Evolutionary conservation across 1,284 basidiomycete genomes (phyloP).

Genomic region (Mycena citricolor): DNA sequence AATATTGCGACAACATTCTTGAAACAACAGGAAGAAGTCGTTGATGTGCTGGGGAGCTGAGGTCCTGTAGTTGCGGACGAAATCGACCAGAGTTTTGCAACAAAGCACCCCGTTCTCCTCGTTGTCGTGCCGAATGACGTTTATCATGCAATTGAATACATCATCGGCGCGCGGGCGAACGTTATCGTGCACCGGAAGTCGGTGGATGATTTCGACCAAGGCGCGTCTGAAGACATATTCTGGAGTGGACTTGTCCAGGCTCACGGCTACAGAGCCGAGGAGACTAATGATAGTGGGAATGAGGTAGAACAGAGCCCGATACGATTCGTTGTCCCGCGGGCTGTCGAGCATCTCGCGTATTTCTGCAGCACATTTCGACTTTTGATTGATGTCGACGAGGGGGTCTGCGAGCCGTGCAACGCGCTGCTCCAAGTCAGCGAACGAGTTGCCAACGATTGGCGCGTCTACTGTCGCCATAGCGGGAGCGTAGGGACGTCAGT

Average conservation of each 20-base stretch:
- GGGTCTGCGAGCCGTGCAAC: slow-evolving; percentile 74
- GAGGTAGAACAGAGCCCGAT: slow-evolving; percentile 68
- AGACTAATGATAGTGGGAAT: slow-evolving; percentile 82
- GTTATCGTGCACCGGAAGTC: slow-evolving; percentile 82
- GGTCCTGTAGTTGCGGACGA: slow-evolving; percentile 67
- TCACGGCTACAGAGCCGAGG: slow-evolving; percentile 74
- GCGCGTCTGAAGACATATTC: slow-evolving; percentile 89
- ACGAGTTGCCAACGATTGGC: slow-evolving; percentile 30
- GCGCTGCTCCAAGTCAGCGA: slow-evolving; percentile 66
- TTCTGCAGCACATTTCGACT: slow-evolving; percentile 72
- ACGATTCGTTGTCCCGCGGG: slow-evolving; percentile 78
- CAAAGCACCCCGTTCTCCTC: slow-evolving; percentile 93
- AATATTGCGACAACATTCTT: slow-evolving; percentile 81
- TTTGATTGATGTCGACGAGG: slow-evolving; percentile 68
- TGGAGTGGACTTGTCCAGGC: slow-evolving; percentile 73
- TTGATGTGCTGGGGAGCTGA: slow-evolving; percentile 77
- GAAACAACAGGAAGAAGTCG: slow-evolving; percentile 79
- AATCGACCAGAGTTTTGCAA: slow-evolving; percentile 92
- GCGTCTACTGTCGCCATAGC: slow-evolving; percentile 23
- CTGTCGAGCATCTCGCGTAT: slow-evolving; percentile 87
- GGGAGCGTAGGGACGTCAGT: slow-evolving; percentile 10
- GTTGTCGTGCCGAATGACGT: slow-evolving; percentile 87
- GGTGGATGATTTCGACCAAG: slow-evolving; percentile 86
- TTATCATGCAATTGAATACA: slow-evolving; percentile 79
- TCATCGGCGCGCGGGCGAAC: slow-evolving; percentile 69